Percentiles rank a stretch among this genome's conserved stretches.
Conservation (phyloP, 345 rosid genomes). For the Sonneratia caseolaris region DNA sequence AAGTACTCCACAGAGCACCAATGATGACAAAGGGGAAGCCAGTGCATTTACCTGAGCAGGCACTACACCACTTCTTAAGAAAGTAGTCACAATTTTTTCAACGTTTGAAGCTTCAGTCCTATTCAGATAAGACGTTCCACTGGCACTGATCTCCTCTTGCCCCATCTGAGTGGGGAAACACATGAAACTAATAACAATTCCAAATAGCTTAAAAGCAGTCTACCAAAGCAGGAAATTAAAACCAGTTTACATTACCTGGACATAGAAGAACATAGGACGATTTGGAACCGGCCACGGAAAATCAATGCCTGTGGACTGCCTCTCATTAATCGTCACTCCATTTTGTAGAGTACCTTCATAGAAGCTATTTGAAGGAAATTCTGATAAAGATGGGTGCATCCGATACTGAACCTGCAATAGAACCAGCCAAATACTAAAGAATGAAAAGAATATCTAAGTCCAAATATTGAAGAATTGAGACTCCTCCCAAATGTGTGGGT, state of each 20-base stretch:
- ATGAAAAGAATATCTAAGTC: slow-evolving; percentile 12
- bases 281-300: slow-evolving; percentile 99
- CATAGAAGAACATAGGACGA: slow-evolving; percentile 98
- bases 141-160: slow-evolving; percentile 99
- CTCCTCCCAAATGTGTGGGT: no score
- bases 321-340: slow-evolving; percentile 92
- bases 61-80: slow-evolving; percentile 94
- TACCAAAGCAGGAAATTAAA: background rate
- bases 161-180: slow-evolving; percentile 62
- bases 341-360: slow-evolving; percentile 99
- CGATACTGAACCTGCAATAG: slow-evolving; percentile 82
- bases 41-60: slow-evolving; percentile 67
- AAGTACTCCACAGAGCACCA: background rate
- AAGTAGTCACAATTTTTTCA: slow-evolving; percentile 96
- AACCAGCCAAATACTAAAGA: background rate
- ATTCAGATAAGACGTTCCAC: slow-evolving; percentile 94
- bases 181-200: background rate
- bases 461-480: no score
- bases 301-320: slow-evolving; percentile 92
- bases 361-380: slow-evolving; percentile 96
- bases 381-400: slow-evolving; percentile 97
- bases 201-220: background rate
- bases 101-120: slow-evolving; percentile 99
- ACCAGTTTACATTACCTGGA: slow-evolving; percentile 47
- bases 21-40: background rate